phyloP scores from a whole-genome alignment of 2,329 filamentous ascomycete genomes.

The Clonostachys solani region DNA sequence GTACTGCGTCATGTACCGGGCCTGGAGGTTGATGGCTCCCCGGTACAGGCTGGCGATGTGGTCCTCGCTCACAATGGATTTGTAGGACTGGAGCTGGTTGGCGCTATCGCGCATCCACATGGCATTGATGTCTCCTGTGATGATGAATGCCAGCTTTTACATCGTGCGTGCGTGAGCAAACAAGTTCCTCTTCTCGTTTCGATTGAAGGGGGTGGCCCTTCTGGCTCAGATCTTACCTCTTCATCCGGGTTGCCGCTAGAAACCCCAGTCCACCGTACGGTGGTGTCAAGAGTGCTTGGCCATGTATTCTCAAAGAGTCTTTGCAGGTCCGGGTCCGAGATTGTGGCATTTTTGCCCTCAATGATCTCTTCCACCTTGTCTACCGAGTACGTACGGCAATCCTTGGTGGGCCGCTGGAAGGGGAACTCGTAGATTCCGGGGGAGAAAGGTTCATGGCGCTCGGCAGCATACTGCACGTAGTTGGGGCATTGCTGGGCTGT shows the following conservation, averaged over 20 bases:
- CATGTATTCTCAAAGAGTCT: conserved; percentile 69
- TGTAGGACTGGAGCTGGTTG: conserved; percentile 74
- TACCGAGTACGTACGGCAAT: conserved; percentile 79
- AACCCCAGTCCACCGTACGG: conserved; percentile 63
- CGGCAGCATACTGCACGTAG: conserved; percentile 25
- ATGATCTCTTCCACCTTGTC: conserved; percentile 74
- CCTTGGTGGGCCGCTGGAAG: conserved; percentile 70
- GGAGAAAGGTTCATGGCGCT: conserved; percentile 65
- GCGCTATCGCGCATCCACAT: conserved; percentile 91
- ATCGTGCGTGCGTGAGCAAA: background rate
- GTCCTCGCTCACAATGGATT: conserved; percentile 46
- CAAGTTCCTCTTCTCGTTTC: background rate
- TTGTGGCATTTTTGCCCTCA: conserved; percentile 59
- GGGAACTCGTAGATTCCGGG: conserved; percentile 72
- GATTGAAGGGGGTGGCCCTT: too few species aligned
- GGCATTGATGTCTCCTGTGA: conserved; percentile 86
- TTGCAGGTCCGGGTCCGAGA: conserved; percentile 73
- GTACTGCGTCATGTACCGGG: conserved; percentile 61
- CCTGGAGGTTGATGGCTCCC: conserved; percentile 73
- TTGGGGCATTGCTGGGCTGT: conserved; percentile 19
- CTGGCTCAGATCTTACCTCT: conserved; percentile 32
- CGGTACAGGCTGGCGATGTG: conserved; percentile 63
- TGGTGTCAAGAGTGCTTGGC: conserved; percentile 73
- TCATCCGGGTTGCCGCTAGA: conserved; percentile 53
- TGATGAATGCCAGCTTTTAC: conserved; percentile 65